Percentiles rank a stretch among this genome's conserved stretches.
Conservation (phyloP, 2,329 filamentous ascomycete genomes). For the Didymella lethalis region DNA sequence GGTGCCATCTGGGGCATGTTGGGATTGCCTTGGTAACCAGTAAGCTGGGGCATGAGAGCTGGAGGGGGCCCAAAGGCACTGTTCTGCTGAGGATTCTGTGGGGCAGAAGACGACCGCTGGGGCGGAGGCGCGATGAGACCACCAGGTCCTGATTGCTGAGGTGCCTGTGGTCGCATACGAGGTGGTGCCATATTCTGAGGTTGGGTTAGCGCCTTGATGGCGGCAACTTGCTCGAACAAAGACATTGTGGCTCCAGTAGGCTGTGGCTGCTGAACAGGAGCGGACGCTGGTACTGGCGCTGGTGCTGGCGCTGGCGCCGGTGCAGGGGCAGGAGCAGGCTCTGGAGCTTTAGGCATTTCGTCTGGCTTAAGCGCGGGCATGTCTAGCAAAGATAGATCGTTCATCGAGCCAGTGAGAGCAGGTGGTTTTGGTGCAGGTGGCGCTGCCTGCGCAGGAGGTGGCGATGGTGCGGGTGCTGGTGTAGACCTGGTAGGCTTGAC, state of each 20-base stretch:
- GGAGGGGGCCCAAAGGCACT: conserved; percentile 74
- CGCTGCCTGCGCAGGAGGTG: conserved; percentile 50
- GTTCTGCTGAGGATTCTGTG: conserved; percentile 74
- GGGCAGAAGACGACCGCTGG: conserved; percentile 83
- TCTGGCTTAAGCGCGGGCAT: conserved; percentile 55
- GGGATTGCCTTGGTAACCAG: conserved; percentile 65
- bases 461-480: conserved; percentile 51
- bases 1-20: conserved; percentile 70
- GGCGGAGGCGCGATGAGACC: conserved; percentile 80
- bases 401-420: conserved; percentile 70
- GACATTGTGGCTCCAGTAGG: conserved; percentile 56
- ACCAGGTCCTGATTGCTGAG: conserved; percentile 66
- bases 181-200: conserved; percentile 53
- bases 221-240: conserved; percentile 49
- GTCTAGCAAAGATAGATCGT: conserved; percentile 69
- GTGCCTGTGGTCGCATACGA: conserved; percentile 75
- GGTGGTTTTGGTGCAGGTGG: conserved; percentile 56
- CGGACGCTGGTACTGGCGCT: conserved; percentile 49
- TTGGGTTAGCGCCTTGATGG: conserved; percentile 50
- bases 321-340: conserved; percentile 57
- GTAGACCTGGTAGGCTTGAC: conserved; percentile 79
- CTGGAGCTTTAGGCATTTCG: conserved; percentile 46
- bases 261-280: conserved; percentile 44
- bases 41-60: conserved; percentile 84
- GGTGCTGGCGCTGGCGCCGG: conserved; percentile 52